Evolutionary conservation across 1,139 yeast species (phyloP), one percentile per base, ranked within the genome.

Genomic region (Entelexis sorbosivorans): DNA sequence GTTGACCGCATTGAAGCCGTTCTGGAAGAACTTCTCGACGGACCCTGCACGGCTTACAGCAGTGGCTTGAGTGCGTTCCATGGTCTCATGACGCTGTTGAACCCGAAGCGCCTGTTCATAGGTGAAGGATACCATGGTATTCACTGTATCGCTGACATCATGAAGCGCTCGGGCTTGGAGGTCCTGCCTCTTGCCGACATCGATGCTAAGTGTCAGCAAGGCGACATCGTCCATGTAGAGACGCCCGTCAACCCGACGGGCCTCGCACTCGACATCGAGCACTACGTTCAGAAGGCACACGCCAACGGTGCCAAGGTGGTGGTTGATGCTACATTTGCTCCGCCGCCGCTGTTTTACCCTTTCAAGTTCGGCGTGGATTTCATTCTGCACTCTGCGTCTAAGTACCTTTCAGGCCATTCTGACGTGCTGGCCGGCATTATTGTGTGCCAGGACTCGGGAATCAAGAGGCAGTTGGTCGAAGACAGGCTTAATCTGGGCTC

Each of bases 331-430:
- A 89, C 96, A 0, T 81, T 88, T 65, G 96, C 95, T 3, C 96
- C 96, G 20, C 95, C 95, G 16, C 96, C 96, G 5, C 69, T 88
- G 51, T 87, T 81, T 62, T 76, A 83, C 57, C 91, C 94, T 5
- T 86, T 86, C 68, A 71, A 74, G 35, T 81, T 75, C 59, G 95
- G 91, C 39, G 95, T 81, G 28, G 96, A 88, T 65, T 67, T 86
- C 60, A 77, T 88, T 17, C 69, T 88, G 78, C 96, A 88, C 66
- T 84, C 95, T 1, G 95, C 88, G 0, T 86, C 96, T 2, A 88
- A 88, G 64, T 88, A 80, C 66, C 82, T 87, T 63, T 96, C 95
- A 38, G 96, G 96, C 20, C 96, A 88, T 65, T 83, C 94, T 17
- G 96, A 89, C 65, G 69, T 87, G 49, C 71, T 88, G 47, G 88